A percentile compares a stretch with the other conserved stretches of the same genome.
Conservation (phyloP, 2,329 filamentous ascomycete species). For the Fusarium acutatum region DNA sequence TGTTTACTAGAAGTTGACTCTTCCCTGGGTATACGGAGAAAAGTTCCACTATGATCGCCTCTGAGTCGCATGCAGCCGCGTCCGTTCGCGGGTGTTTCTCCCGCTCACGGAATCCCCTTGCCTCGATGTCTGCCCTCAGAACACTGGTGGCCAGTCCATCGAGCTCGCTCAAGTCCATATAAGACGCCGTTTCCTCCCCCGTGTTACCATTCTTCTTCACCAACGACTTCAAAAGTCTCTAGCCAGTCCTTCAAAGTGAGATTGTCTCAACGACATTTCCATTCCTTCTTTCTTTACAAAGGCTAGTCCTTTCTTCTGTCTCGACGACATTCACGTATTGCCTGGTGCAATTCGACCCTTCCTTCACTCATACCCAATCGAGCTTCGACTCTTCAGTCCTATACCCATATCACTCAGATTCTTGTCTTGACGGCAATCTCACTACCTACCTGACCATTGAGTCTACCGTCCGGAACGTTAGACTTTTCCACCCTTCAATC, state of each 20-base stretch:
- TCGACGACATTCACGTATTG: slow-evolving; percentile 36
- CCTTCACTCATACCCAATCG: slow-evolving; percentile 29
- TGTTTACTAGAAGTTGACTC: slow-evolving; percentile 33
- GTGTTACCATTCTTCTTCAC: slow-evolving; percentile 18
- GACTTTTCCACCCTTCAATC: slow-evolving; percentile 39
- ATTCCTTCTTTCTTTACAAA: slow-evolving; percentile 40
- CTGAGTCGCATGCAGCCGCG: slow-evolving; percentile 19
- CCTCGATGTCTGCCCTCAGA: slow-evolving; percentile 20
- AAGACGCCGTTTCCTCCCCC: slow-evolving; percentile 31
- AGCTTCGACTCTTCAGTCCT: slow-evolving; percentile 32
- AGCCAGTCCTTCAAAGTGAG: slow-evolving; percentile 42
- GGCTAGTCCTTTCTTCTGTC: slow-evolving; percentile 41
- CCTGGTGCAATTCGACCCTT: slow-evolving; percentile 42
- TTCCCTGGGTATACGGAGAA: slow-evolving; percentile 42
- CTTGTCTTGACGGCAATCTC: slow-evolving; percentile 41
- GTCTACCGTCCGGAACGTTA: slow-evolving; percentile 47
- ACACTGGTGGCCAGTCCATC: slow-evolving; percentile 29
- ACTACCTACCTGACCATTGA: slow-evolving; percentile 18
- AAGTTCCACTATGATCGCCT: slow-evolving; percentile 28
- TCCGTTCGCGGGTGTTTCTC: slow-evolving; percentile 33
- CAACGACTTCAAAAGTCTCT: slow-evolving; percentile 41
- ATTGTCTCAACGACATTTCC: slow-evolving; percentile 42
- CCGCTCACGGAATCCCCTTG: slow-evolving; percentile 18
- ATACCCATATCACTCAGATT: slow-evolving; percentile 39
- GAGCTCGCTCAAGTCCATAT: slow-evolving; percentile 31